A percentile compares a stretch with the other conserved stretches of the same genome.
These are phyloP conservation scores for Colletotrichum lentis DNA, from an alignment of 2,329 filamentous ascomycete species.

Conservation along the genomic window DNA sequence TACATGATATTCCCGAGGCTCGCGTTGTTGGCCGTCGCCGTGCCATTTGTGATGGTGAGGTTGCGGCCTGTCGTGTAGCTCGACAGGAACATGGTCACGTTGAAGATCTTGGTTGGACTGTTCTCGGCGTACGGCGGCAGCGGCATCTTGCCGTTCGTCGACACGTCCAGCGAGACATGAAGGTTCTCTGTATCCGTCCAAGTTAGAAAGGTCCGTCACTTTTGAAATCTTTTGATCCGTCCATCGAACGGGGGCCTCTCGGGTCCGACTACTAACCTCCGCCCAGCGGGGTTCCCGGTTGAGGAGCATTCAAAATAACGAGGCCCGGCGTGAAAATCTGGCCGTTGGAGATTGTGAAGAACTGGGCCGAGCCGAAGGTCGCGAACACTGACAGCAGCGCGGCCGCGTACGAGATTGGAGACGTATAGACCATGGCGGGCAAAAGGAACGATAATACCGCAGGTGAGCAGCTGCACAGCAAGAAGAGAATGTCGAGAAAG, in stretches of 20 bases:
- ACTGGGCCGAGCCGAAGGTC: slow-evolving; percentile 44
- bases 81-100: slow-evolving; percentile 73
- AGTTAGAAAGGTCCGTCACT: slow-evolving; percentile 27
- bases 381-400: slow-evolving; percentile 44
- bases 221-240: not conserved
- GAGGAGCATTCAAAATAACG: slow-evolving; percentile 71
- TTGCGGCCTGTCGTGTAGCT: slow-evolving; percentile 70
- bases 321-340: slow-evolving; percentile 76
- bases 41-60: slow-evolving; percentile 73
- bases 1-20: slow-evolving; percentile 69
- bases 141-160: slow-evolving; percentile 70
- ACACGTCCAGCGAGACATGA: slow-evolving; percentile 73
- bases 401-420: slow-evolving; percentile 22
- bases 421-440: slow-evolving; percentile 24
- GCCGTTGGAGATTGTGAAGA: slow-evolving; percentile 68
- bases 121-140: slow-evolving; percentile 64
- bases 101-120: slow-evolving; percentile 65
- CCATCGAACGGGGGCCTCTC: not conserved
- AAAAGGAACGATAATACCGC: not conserved
- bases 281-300: slow-evolving; percentile 70
- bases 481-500: not conserved
- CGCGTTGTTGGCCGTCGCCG: slow-evolving; percentile 58
- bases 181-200: slow-evolving; percentile 55
- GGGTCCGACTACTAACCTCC: slow-evolving; percentile 59
- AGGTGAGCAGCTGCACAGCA: slow-evolving; percentile 17